Base-by-base conservation (phyloP, 805 yeast genomes). In the Kockiozyma suomiensis region DNA sequence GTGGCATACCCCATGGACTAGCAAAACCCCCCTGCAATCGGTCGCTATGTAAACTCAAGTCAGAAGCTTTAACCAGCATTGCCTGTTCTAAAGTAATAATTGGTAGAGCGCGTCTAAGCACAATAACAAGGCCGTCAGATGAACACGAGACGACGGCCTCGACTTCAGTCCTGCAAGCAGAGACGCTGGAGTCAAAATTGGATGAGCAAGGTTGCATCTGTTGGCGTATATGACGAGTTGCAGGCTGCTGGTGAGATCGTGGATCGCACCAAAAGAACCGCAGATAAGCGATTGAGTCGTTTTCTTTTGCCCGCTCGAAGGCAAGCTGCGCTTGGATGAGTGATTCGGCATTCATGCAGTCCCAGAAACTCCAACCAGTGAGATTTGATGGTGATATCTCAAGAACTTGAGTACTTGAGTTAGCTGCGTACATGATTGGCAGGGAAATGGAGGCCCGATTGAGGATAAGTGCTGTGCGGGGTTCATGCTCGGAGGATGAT, bases 231-330 rank as follows among this genome's bases (percentile, higher is more conserved):
- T 26, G 38, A 17, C 15, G 38, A 15, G 62, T 54, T 23, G 46
- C 37, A 28, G 62, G 43, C n/a, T 33, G 47, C 2, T 5, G 23
- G 17, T 46, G 55, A 19, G 56, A 49, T 25, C 52, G 59, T 19
- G 62, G 62, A 40, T 59, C 62, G 33, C 59, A 48, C 56, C 55
- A 59, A 1, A 15, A 15, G 26, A 59, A 55, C 15, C 59, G 54
- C 47, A 59, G 10, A 42, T 59, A 49, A 15, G 55, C 45, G 15
- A 55, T 28, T 7, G 61, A 41, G 40, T 56, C 56, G 41, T 48
- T 54, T 41, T 59, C 62, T 51, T 59, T 49, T 19, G 59, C 62
- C 7, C 62, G 61, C 40, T 50, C 56, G 30, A 59, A 13, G 7
- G 47, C 48, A 19, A 55, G 51, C 26, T 55, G 61, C 2, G 62